Evolutionary conservation across 345 rosid genomes (phyloP), one percentile per base, ranked within the genome.

Genomic region (Rhizophora mangle): DNA sequence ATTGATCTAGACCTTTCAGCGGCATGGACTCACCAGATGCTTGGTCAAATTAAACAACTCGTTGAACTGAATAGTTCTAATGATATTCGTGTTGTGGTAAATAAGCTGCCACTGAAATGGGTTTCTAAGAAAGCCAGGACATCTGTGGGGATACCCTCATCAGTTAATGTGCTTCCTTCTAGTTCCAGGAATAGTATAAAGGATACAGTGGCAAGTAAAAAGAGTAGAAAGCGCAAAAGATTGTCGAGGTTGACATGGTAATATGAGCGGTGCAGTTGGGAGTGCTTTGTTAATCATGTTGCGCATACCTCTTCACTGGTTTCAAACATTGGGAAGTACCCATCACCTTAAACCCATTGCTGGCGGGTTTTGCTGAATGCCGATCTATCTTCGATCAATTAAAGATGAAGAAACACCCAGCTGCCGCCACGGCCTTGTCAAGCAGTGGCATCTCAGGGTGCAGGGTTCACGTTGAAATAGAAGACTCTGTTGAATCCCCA

Each of bases 1-100:
- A 70, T 95, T 54, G 72, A 75, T 2, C 76, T 92, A 43, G 96
- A 92, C 82, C 80, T 85, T 18, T 90, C 96, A 0, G 80, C 85
- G 79, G 96, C 93, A 6, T 87, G 93, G 94, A 83, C 88, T 2
- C 73, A 74, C 47, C 93, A 88, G 84, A 89, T 89, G 90, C 81
- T 86, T 34, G 87, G 83, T 72, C 97, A 94, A 77, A 84, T 88
- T 39, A 89, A 84, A 79, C 93, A 88, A 70, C 84, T 86, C 21
- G 96, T 88, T 9, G 86, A 82, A 74, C 78, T 91, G 70, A 85
- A 82, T 60, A 73, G 76, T 70, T 78, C 91, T 57, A 74, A 72
- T 24, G 85, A 87, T 68, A 84, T 94, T 59, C 74, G 90, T 26
- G 54, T 73, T 6, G 87, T 94, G 64, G 92, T 94, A 32, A 82